Conservation (phyloP, 2,329 filamentous ascomycete species). For the Didymella exigua region DNA sequence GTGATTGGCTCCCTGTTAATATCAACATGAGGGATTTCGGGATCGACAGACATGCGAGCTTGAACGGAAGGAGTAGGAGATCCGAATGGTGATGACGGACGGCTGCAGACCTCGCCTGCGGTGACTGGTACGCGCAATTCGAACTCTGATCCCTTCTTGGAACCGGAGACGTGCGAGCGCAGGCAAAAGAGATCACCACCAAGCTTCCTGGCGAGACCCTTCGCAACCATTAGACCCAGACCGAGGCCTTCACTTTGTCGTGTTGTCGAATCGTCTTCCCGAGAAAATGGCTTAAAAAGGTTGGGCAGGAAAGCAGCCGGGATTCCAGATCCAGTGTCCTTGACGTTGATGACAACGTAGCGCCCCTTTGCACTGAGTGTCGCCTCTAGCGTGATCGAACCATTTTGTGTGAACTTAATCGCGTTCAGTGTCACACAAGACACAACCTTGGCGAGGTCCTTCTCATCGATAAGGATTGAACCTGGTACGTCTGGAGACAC, state of each 20-base stretch:
- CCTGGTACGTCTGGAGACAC: constrained; percentile 59
- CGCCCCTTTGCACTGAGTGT: constrained; percentile 58
- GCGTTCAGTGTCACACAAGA: constrained; percentile 70
- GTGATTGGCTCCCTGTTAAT: constrained; percentile 32
- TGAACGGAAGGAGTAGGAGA: constrained; percentile 50
- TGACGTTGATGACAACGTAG: constrained; percentile 65
- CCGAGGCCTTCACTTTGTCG: constrained; percentile 71
- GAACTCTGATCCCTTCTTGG: constrained; percentile 69
- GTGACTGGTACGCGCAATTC: constrained; percentile 68
- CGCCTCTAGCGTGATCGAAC: constrained; percentile 63
- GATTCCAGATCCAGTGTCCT: constrained; percentile 72
- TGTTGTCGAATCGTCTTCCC: constrained; percentile 71
- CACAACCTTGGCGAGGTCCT: constrained; percentile 67
- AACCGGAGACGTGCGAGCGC: constrained; percentile 65
- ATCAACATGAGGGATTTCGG: constrained; percentile 28
- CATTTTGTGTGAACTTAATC: constrained; percentile 72
- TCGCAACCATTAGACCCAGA: constrained; percentile 72
- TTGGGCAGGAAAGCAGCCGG: constrained; percentile 68
- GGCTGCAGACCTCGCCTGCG: constrained; percentile 57
- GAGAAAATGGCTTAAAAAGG: constrained; percentile 72
- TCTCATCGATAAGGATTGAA: constrained; percentile 65
- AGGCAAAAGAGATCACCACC: constrained; percentile 71
- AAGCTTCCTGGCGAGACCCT: constrained; percentile 70
- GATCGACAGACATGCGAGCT: constrained; percentile 40
- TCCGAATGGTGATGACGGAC: constrained; percentile 57